These are phyloP conservation scores for Fusarium clavum DNA, from an alignment of 2,329 filamentous ascomycete species.

Conservation along the genomic window DNA sequence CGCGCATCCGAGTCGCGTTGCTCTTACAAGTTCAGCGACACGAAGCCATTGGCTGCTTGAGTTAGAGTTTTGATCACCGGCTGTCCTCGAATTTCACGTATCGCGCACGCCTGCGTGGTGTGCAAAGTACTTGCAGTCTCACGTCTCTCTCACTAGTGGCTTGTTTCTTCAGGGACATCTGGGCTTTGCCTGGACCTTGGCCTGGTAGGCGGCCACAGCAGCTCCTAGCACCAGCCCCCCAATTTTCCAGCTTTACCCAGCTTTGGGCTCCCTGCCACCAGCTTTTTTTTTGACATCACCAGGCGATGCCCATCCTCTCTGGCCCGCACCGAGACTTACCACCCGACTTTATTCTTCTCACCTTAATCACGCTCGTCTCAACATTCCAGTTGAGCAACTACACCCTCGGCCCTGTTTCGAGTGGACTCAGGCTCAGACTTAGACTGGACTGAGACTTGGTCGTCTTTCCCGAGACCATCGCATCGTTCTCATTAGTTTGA, in stretches of 20 bases:
- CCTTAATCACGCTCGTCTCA: conserved; percentile 20
- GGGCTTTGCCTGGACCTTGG: conserved; percentile 28
- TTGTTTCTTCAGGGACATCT: conserved; percentile 18
- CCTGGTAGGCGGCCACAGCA: conserved; percentile 35
- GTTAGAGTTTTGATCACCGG: neutral
- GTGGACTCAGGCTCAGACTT: conserved; percentile 25
- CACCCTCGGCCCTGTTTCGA: conserved; percentile 30
- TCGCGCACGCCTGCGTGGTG: conserved; percentile 25
- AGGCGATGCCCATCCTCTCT: conserved; percentile 34
- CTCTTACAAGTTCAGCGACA: conserved; percentile 4
- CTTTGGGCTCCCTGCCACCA: conserved; percentile 48
- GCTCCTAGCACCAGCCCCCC: conserved; percentile 34
- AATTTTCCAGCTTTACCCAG: conserved; percentile 39
- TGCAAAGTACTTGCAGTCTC: conserved; percentile 29
- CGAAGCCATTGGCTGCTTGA: conserved; percentile 14
- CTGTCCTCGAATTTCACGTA: conserved; percentile 9
- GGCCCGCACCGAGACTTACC: conserved; percentile 29
- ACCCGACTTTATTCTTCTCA: conserved; percentile 18
- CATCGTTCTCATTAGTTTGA: conserved; percentile 5
- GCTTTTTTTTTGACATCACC: conserved; percentile 50
- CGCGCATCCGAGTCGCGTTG: conserved; percentile 7
- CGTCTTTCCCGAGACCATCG: conserved; percentile 33
- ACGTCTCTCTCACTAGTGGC: conserved; percentile 32
- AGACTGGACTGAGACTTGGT: conserved; percentile 30
- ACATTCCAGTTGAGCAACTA: conserved; percentile 39